Evolutionary conservation across 1,139 yeast species (phyloP).

Genomic region (Candida glucosophila): DNA sequence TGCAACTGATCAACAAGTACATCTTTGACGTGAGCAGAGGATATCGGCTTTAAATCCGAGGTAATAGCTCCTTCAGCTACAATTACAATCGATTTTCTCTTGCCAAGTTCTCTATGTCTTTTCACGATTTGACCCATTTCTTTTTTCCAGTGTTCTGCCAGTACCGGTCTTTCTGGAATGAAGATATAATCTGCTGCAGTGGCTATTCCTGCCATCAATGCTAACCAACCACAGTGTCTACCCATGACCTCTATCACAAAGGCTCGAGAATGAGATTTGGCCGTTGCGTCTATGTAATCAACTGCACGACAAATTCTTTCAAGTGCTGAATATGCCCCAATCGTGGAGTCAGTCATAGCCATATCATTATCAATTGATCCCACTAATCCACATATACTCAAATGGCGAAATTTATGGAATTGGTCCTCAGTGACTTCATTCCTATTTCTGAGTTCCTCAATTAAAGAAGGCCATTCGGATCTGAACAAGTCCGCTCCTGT

Average conservation of each 20-base stretch:
- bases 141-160: constrained; percentile 53
- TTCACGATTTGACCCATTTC: constrained; percentile 58
- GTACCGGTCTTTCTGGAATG: constrained; percentile 72
- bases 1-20: constrained; percentile 67
- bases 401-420: constrained; percentile 42
- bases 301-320: constrained; percentile 72
- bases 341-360: constrained; percentile 76
- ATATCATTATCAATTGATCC: constrained; percentile 82
- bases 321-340: constrained; percentile 72
- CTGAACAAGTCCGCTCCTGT: constrained; percentile 80
- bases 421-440: constrained; percentile 44
- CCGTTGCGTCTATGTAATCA: constrained; percentile 79
- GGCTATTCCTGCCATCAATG: constrained; percentile 74
- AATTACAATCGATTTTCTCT: constrained; percentile 70
- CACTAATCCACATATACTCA: constrained; percentile 70
- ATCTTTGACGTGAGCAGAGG: constrained; percentile 58
- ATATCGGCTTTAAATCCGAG: constrained; percentile 54
- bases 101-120: constrained; percentile 62
- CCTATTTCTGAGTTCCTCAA: constrained; percentile 46
- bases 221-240: constrained; percentile 84
- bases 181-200: constrained; percentile 76
- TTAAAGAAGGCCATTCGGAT: constrained; percentile 70
- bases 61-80: constrained; percentile 83
- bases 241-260: constrained; percentile 89
- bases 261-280: constrained; percentile 75